Evolutionary conservation across 164 flowering plant species (phyloP).

Genomic region (Santalum album): DNA sequence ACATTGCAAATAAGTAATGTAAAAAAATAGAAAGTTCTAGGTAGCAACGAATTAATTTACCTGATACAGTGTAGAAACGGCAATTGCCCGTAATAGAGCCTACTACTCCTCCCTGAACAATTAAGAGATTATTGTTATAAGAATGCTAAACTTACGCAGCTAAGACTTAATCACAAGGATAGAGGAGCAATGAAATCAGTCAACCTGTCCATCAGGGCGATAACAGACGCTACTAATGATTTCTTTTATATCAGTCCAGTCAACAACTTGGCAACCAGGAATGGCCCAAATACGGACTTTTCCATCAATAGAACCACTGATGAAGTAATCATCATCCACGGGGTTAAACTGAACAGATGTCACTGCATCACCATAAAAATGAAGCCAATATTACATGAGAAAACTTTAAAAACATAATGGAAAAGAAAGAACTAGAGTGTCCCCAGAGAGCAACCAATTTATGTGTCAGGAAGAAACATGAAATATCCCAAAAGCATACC

Average conservation of each 20-base stretch:
- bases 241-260: slow-evolving; percentile 71
- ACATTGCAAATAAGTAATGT: too few species aligned
- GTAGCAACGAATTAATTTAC: slow-evolving; percentile 18
- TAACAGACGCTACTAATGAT: slow-evolving; percentile 80
- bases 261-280: slow-evolving; percentile 59
- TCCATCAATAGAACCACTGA: slow-evolving; percentile 93
- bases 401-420: not conserved
- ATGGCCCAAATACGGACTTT: slow-evolving; percentile 87
- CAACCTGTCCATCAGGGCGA: slow-evolving; percentile 81
- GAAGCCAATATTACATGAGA: slow-evolving; percentile 6
- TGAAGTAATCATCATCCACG: slow-evolving; percentile 69
- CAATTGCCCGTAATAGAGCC: slow-evolving; percentile 72
- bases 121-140: slow-evolving; percentile 1
- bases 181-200: slow-evolving; percentile 7
- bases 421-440: slow-evolving; percentile 3
- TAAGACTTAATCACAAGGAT: slow-evolving; percentile 1
- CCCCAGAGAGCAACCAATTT: too few species aligned
- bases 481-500: slow-evolving; percentile 25
- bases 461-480: too few species aligned
- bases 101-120: slow-evolving; percentile 62
- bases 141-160: not conserved
- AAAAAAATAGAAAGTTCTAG: too few species aligned
- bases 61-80: slow-evolving; percentile 57
- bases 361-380: slow-evolving; percentile 34
- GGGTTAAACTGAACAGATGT: slow-evolving; percentile 86